Base-by-base conservation (phyloP, 352 stramenopile species). In the Globisporangium recalcitrans region DNA sequence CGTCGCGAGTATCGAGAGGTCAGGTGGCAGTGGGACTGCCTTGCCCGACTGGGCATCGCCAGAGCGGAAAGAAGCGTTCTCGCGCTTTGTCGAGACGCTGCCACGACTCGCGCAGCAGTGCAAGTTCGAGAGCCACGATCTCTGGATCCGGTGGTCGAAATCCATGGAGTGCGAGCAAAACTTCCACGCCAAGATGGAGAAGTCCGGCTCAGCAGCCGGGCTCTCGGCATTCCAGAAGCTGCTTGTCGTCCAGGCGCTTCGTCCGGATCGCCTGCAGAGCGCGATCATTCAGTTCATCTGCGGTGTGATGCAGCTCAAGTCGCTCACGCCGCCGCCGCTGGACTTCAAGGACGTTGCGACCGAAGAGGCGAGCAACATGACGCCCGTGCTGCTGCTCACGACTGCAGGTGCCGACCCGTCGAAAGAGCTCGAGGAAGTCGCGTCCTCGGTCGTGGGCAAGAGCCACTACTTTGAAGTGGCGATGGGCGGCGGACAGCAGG, bases 401-500 rank as follows among this genome's bases (percentile, higher is more conserved):
- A 97, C 89, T 0, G 80, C 91, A 11, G 95, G 94, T n/a, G 95
- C 92, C 8, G 95, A 98, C 70, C 92, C 95, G 16, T 96, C 85
- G 22, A 95, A 95, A 38, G 95, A 98, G 49, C 74, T 98, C 3
- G 85, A 97, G 56, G 93, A 98, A 54, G 93, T 97, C 7, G 95
- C 95, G 7, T 78, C 72, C 0, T 62, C 77, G 1, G 79, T 89
- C 3, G 83, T 98, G n/a, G 92, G 91, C 22, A 80, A 82, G 40
- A 81, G 77, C 7, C 86, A 95, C 60, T 98, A 98, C 77, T 87
- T 93, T 40, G 91, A 97, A 65, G 69, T 98, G 40, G 91, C 95
- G 65, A 98, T 98, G 95, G 95, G 95, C 24, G 95, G 93, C 32
- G 95, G 93, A 0, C 91, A 98, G 62, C 88, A 98, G 60, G 92